These are phyloP conservation scores for Purpureocillium lavendulum DNA, from an alignment of 2,329 filamentous ascomycete species.

Conservation along the genomic window DNA sequence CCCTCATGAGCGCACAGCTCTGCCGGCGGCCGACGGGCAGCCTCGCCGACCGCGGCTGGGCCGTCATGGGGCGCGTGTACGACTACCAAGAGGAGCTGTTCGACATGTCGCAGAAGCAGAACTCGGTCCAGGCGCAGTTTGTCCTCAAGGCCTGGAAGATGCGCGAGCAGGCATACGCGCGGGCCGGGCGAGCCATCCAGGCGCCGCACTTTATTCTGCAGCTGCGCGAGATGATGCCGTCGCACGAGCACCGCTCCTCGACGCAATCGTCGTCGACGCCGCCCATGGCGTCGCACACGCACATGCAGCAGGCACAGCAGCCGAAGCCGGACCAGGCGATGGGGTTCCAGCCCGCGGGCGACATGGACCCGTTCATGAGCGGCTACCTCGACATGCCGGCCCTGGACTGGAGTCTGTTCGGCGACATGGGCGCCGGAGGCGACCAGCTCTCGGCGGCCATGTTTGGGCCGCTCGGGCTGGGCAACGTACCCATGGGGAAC, in stretches of 20 bases:
- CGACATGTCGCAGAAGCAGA: constrained; percentile 36
- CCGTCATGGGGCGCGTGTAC: constrained; percentile 36
- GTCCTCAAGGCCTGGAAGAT: constrained; percentile 44
- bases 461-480: constrained; percentile 21
- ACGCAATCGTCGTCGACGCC: constrained; percentile 18
- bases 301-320: constrained; percentile 9
- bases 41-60: constrained; percentile 47
- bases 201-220: constrained; percentile 37
- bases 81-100: constrained; percentile 40
- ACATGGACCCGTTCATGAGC: constrained; percentile 35
- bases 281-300: constrained; percentile 16
- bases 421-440: constrained; percentile 16
- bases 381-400: constrained; percentile 33
- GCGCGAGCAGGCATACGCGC: constrained; percentile 33
- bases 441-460: constrained; percentile 20
- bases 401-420: constrained; percentile 40
- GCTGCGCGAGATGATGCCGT: constrained; percentile 33
- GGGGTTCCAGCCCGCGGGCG: constrained; percentile 8
- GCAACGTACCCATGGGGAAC: constrained; percentile 12
- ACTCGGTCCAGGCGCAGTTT: constrained; percentile 36
- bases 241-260: constrained; percentile 25
- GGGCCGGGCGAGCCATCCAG: constrained; percentile 27
- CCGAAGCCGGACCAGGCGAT: background rate
- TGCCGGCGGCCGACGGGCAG: constrained; percentile 37
- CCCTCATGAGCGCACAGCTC: constrained; percentile 47